A percentile compares a stretch with the other conserved stretches of the same genome.
These are phyloP conservation scores for Sporothrix phasma DNA, from an alignment of 2,329 filamentous ascomycete species.

Conservation along the genomic window DNA sequence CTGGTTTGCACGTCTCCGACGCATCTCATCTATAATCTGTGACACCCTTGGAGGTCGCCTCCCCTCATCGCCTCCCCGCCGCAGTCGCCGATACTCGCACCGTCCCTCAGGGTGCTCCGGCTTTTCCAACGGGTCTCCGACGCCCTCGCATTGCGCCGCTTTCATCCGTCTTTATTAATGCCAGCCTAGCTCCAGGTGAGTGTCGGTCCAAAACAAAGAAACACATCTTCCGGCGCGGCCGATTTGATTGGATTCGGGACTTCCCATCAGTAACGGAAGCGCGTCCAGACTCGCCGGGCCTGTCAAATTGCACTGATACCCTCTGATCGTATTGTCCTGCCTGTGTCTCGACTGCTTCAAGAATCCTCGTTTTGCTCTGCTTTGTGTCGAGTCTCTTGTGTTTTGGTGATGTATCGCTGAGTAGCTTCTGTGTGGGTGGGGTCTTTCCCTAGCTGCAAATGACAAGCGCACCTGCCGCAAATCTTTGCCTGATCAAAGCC, in stretches of 20 bases:
- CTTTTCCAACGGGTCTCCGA: not conserved
- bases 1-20: too few species aligned
- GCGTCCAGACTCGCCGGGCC: not conserved
- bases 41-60: too few species aligned
- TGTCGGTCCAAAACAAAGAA: not conserved
- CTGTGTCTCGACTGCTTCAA: not conserved
- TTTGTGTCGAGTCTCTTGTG: not conserved
- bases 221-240: not conserved
- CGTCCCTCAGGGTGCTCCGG: not conserved
- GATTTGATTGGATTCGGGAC: not conserved
- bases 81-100: not conserved
- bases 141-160: not conserved
- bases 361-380: not conserved
- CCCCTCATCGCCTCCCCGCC: not conserved
- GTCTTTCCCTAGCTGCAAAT: not conserved
- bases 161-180: not conserved
- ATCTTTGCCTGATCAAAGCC: not conserved
- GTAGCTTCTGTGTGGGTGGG: not conserved
- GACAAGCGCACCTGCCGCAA: not conserved
- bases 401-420: not conserved
- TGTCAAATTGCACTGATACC: not conserved
- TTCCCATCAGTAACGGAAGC: not conserved
- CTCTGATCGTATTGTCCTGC: not conserved
- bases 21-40: too few species aligned
- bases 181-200: not conserved